Percentiles rank a stretch among this genome's conserved stretches.
Evolutionary conservation across 2,329 filamentous ascomycete genomes (phyloP).

Genomic region (Paracorniculantispora psalliotae): DNA sequence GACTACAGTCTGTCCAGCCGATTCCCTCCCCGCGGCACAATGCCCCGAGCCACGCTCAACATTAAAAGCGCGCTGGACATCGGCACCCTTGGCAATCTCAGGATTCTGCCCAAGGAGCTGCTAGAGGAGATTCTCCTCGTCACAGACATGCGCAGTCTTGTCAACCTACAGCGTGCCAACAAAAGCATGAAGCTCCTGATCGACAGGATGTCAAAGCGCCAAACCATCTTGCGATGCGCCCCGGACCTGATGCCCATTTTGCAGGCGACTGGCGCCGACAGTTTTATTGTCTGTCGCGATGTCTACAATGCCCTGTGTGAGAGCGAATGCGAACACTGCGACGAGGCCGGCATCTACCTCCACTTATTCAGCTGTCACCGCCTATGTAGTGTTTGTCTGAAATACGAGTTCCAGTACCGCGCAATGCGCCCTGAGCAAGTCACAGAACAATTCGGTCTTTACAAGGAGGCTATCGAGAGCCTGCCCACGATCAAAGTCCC

Average conservation of each 20-base stretch:
- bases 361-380: no score
- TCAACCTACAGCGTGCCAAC: neutral
- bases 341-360: no score
- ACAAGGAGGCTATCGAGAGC: no score
- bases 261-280: neutral
- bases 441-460: no score
- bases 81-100: neutral
- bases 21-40: neutral
- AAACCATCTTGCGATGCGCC: neutral
- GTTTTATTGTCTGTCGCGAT: neutral
- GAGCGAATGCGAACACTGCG: neutral
- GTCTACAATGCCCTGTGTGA: neutral
- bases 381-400: no score
- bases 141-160: neutral
- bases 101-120: neutral
- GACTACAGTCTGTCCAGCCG: neutral
- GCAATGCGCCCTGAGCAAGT: no score
- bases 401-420: no score
- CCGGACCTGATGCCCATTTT: neutral
- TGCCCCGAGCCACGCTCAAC: neutral
- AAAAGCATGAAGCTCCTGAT: neutral
- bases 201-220: neutral
- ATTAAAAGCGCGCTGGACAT: neutral
- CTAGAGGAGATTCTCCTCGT: neutral
- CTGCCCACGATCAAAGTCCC: no score